Base-by-base conservation (phyloP, 164 flowering plant genomes). In the Berberis vulgaris region DNA sequence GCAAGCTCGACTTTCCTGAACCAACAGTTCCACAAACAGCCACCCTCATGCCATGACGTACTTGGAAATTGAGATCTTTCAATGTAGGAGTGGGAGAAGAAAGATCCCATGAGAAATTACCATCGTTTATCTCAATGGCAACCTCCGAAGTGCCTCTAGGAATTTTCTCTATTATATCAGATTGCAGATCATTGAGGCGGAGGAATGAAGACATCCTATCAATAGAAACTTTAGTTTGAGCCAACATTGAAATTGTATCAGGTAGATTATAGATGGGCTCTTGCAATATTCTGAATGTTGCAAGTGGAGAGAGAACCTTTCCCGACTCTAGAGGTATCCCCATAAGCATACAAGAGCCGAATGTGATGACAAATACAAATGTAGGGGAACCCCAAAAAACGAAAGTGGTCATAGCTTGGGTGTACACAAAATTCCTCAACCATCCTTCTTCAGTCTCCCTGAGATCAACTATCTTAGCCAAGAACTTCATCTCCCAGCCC, bases 21-120 rank as follows among this genome's bases (percentile, higher is more conserved):
- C 95, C 91, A 67, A 88, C 89, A 3, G 84, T 77, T 26, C 96
- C 96, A 73, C 96, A 88, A 50, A 88, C 72, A 38, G 96, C 96
- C 63, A 88, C 86, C 64, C 74, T 76, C 88, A 83, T 86, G 6
- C 96, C 91, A 47, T 61, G 75, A 3, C 3, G 47, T 42, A 85
- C 85, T 67, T 59, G 72, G 41, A 88, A 56, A 49, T 77, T 82
- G 2, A 86, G 67, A 57, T 82, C 78, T 71, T 65, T 72, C 62
- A 88, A 43, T 7, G 80, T 79, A 12, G 82, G 82, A 62, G 49
- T 72, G 46, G 80, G 45, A n/a, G 77, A 70, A 49, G 76, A 38
- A 1, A 47, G 43, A 63, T 80, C 84, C 87, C 87, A 81, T 3
- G 75, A 72, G 66, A 83, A 79, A 59, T 70, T 74, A 38, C 86